phyloP scores from a whole-genome alignment of 805 yeast species.

The Zygotorulaspora florentina region DNA sequence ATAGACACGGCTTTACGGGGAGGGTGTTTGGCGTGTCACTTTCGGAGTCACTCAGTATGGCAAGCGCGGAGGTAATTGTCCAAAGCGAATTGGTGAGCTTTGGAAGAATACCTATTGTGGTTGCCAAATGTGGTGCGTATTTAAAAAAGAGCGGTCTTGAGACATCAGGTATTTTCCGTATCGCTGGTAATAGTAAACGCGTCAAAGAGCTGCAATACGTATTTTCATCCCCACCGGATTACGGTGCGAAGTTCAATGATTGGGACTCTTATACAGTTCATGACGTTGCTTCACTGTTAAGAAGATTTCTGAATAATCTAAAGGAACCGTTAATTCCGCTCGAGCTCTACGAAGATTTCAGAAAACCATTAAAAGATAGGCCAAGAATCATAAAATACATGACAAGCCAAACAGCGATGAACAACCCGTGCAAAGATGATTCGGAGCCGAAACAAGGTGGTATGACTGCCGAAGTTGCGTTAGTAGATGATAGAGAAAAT shows the following conservation, averaged over 20 bases:
- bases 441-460: conserved; percentile 11
- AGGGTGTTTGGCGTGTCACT: conserved; percentile 78
- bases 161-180: conserved; percentile 88
- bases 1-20: conserved; percentile 38
- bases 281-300: conserved; percentile 88
- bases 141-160: conserved; percentile 72
- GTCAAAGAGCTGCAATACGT: conserved; percentile 78
- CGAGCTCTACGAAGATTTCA: conserved; percentile 66
- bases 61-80: conserved; percentile 58
- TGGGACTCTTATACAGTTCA: conserved; percentile 97
- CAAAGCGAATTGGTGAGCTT: conserved; percentile 65
- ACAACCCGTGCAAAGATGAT: conserved; percentile 34
- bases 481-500: conserved; percentile 17
- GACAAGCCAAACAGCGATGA: conserved; percentile 41
- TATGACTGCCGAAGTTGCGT: conserved; percentile 6
- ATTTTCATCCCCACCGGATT: conserved; percentile 84
- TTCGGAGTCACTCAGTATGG: conserved; percentile 62
- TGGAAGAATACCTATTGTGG: conserved; percentile 87
- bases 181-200: conserved; percentile 87
- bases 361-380: conserved; percentile 67
- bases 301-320: conserved; percentile 79
- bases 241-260: conserved; percentile 69
- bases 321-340: conserved; percentile 92
- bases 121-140: conserved; percentile 92
- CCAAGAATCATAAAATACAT: conserved; percentile 64